Evolutionary conservation across 139 green algal species (phyloP).

Genomic region (Picocystis salinarum): DNA sequence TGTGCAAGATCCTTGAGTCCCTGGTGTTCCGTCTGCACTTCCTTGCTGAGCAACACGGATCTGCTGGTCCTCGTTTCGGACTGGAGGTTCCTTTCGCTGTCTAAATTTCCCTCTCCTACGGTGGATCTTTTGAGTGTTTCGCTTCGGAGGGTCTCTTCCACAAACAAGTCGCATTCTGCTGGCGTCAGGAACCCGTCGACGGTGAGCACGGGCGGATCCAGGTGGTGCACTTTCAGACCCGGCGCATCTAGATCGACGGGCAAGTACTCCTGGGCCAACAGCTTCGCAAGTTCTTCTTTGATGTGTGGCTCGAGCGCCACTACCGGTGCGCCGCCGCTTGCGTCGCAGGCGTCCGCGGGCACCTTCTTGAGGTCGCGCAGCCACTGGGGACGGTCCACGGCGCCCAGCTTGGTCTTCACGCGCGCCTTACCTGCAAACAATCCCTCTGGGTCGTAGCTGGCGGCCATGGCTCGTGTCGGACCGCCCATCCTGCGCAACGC

Average conservation of each 20-base stretch:
- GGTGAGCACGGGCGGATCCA: constrained; percentile 35
- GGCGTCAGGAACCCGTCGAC: constrained; percentile 23
- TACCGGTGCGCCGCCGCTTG: too few relatives aligned
- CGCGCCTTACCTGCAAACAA: too few relatives aligned
- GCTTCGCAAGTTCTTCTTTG: too few relatives aligned
- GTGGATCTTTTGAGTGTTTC: too few relatives aligned
- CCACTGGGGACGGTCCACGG: too few relatives aligned
- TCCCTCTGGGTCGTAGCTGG: too few relatives aligned
- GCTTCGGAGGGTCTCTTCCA: constrained; percentile 6
- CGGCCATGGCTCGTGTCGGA: too few relatives aligned
- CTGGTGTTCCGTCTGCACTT: constrained; percentile 4
- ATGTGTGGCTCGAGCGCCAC: too few relatives aligned
- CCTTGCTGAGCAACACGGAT: constrained; percentile 18
- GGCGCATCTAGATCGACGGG: constrained; percentile 26
- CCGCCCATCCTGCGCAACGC: too few relatives aligned
- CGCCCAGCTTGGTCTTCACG: too few relatives aligned
- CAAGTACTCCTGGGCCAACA: constrained; percentile 17
- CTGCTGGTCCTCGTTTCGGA: constrained; percentile 14
- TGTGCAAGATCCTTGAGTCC: not conserved
- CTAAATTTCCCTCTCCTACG: not conserved
- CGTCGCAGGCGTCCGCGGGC: too few relatives aligned
- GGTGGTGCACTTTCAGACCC: constrained; percentile 25
- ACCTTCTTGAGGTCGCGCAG: too few relatives aligned
- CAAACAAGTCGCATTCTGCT: constrained; percentile 17
- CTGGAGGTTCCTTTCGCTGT: constrained; percentile 1